Evolutionary conservation across 768 basidiomycete species (phyloP).

Genomic region (Pulveroboletus frians): DNA sequence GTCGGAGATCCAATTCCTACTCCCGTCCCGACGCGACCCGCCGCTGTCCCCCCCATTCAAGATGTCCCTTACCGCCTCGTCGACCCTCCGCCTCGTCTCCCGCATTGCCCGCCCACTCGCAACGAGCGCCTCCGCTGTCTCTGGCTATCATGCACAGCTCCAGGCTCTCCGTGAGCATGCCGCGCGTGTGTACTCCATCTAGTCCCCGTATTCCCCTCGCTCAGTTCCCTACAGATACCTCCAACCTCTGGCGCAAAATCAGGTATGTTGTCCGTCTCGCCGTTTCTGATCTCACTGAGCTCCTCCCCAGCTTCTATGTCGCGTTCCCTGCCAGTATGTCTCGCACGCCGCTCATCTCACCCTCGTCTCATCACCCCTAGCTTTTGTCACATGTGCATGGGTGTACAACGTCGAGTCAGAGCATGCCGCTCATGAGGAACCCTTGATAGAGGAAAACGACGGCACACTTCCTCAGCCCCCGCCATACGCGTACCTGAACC

Average conservation of each 20-base stretch:
- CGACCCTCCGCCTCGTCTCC: slow-evolving; percentile 41
- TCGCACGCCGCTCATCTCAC: neutral
- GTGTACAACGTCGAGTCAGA: slow-evolving; percentile 52
- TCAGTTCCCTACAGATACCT: slow-evolving; percentile 47
- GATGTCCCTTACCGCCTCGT: slow-evolving; percentile 50
- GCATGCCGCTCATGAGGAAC: slow-evolving; percentile 67
- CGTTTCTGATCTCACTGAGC: slow-evolving; percentile 4
- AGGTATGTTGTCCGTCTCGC: slow-evolving; percentile 44
- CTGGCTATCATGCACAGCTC: slow-evolving; percentile 45
- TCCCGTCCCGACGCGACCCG: slow-evolving; percentile 26
- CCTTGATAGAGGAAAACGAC: slow-evolving; percentile 65
- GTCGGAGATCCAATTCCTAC: slow-evolving; percentile 19
- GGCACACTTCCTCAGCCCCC: slow-evolving; percentile 68
- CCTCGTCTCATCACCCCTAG: slow-evolving; percentile 15
- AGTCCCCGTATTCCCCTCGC: slow-evolving; percentile 3
- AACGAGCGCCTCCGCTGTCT: slow-evolving; percentile 35
- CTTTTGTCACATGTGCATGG: slow-evolving; percentile 34
- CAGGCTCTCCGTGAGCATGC: slow-evolving; percentile 63
- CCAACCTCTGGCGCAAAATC: slow-evolving; percentile 83
- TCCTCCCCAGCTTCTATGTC: slow-evolving; percentile 54
- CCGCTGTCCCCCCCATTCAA: neutral
- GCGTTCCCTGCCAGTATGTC: slow-evolving; percentile 71
- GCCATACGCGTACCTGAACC: slow-evolving; percentile 74
- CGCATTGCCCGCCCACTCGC: slow-evolving; percentile 33
- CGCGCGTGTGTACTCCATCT: slow-evolving; percentile 39